Evolutionary conservation across 208 protist genomes (phyloP), one percentile per base, ranked within the genome.

Genomic region (Jaenimonas drosophilae): DNA sequence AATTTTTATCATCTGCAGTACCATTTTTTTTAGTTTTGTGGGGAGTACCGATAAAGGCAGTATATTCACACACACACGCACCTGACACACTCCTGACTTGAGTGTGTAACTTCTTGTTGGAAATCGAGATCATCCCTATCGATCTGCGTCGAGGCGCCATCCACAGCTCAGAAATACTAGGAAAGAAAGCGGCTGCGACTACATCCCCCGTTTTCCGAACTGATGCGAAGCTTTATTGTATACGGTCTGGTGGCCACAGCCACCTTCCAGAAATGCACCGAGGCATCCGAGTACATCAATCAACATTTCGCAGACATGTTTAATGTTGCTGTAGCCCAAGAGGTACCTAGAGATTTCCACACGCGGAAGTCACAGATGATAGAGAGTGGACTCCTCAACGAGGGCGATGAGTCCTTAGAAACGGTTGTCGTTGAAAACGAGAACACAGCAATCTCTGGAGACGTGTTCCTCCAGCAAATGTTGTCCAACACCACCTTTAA

Each of bases 261-360:
- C 1, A 39, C 55, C 25, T 94, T 88, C 47, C 76, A 88, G 50
- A 52, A 82, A 19, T 90, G 79, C 44, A 62, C 49, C 2, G 87
- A 94, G 54, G 81, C 70, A 3, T 76, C 74, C 0, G 63, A 56
- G 54, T 89, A 86, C 53, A 33, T 91, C 1, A 67, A 75, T 30
- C 49, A 70, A 32, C 63, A 58, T 16, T 70, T 73, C 45, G 30
- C 51, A 1, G 74, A 85, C 34, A 58, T 53, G 4, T 81, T 65
- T 34, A 61, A 67, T n/a, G 49, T 89, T 5, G 25, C 57, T 4
- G 67, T 93, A 2, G 57, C 50, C 9, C 50, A 65, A 20, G 76
- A 89, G 44, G 41, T 82, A 2, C 80, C 77, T 0, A 50, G 71
- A 7, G 84, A 88, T 41, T 93, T 76, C 45, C 40, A 66, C 31